phyloP scores from a whole-genome alignment of 2,329 filamentous ascomycete species.

The Pestalotiopsis sp. region DNA sequence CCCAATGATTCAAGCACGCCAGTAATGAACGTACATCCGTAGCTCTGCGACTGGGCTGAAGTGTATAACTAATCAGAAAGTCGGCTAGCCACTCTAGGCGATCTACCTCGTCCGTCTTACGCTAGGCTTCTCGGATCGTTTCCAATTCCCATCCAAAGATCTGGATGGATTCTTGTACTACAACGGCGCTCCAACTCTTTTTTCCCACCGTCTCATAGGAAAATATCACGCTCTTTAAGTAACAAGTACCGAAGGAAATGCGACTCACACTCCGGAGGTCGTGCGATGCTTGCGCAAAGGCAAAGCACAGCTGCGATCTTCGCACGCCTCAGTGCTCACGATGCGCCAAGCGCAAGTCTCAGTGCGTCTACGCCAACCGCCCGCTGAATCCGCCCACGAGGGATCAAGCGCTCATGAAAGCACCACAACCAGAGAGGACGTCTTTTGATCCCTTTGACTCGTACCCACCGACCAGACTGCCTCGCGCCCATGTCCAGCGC shows the following conservation, averaged over 20 bases:
- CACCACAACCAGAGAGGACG: slow-evolving; percentile 9
- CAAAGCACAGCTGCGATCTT: slow-evolving; percentile 59
- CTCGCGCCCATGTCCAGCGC: slow-evolving; percentile 50
- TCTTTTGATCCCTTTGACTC: slow-evolving; percentile 57
- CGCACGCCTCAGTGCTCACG: slow-evolving; percentile 55
- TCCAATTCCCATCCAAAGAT: background rate
- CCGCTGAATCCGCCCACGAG: slow-evolving; percentile 36
- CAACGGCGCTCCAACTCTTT: background rate
- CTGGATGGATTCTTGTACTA: background rate
- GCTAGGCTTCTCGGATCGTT: background rate
- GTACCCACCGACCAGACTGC: slow-evolving; percentile 54
- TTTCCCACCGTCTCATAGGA: background rate
- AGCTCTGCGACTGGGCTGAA: background rate
- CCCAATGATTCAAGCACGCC: no score
- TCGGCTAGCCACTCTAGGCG: background rate
- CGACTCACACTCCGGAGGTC: slow-evolving; percentile 58
- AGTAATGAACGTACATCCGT: background rate
- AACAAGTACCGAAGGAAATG: slow-evolving; percentile 37
- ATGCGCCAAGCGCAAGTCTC: slow-evolving; percentile 48
- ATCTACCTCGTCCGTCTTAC: background rate
- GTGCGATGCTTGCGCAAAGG: slow-evolving; percentile 56
- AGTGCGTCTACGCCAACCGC: slow-evolving; percentile 56
- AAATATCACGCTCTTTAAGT: background rate
- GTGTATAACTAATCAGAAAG: background rate
- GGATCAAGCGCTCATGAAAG: background rate